Evolutionary conservation across 2,329 filamentous ascomycete species (phyloP).

Genomic region (Cladosporium sphaerospermum): DNA sequence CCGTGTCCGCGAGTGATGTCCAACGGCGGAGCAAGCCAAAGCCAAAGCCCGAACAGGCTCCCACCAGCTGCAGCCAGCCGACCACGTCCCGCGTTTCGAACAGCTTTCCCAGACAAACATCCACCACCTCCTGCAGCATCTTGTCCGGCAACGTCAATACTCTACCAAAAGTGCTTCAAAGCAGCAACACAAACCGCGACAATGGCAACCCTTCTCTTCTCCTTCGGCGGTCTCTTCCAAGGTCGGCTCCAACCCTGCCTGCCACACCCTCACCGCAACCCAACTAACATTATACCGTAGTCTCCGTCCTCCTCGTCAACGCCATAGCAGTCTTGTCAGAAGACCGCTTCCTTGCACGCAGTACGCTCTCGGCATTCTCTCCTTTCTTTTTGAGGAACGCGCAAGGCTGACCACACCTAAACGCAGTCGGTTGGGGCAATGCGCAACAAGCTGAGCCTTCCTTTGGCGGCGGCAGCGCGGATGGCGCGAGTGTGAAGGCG

Average conservation of each 20-base stretch:
- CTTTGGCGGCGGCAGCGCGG: constrained; percentile 66
- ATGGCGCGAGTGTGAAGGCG: constrained; percentile 74
- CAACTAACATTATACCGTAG: constrained; percentile 37
- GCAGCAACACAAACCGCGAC: background rate
- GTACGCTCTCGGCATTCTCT: constrained; percentile 39
- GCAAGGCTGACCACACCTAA: background rate
- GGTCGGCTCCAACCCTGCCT: constrained; percentile 37
- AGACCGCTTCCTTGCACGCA: constrained; percentile 85
- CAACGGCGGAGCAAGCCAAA: background rate
- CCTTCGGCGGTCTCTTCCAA: constrained; percentile 66
- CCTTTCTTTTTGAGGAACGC: background rate
- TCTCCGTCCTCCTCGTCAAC: constrained; percentile 83
- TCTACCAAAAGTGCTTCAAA: background rate
- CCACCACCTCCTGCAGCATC: constrained; percentile 1
- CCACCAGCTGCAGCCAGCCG: constrained; percentile 2
- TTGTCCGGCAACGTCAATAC: background rate
- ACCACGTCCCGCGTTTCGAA: constrained; percentile 2
- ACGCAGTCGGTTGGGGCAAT: constrained; percentile 68
- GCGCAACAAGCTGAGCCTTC: constrained; percentile 57
- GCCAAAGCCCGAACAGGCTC: background rate
- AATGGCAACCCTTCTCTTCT: constrained; percentile 54
- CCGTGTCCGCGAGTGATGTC: background rate
- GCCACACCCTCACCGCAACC: constrained; percentile 18
- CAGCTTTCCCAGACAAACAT: background rate
- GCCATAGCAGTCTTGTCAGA: constrained; percentile 89